A percentile compares a stretch with the other conserved stretches of the same genome.
phyloP scores from a whole-genome alignment of 202 grass and related monocot genomes.

The Tripidium arundinaceum region DNA sequence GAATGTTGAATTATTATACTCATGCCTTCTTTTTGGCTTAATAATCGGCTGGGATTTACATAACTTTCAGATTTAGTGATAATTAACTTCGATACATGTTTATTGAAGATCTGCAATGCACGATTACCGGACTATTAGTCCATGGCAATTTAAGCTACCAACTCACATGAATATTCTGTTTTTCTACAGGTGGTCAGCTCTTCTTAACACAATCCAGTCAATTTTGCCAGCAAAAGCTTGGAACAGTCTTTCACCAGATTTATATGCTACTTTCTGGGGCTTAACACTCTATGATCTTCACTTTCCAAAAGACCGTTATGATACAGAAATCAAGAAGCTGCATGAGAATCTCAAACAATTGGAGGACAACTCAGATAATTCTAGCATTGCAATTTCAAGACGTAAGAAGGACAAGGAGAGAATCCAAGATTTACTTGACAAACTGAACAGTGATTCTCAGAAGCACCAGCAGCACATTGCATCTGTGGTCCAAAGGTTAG shows the following conservation, averaged over 20 bases:
- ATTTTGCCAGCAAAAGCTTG: slow-evolving; percentile 84
- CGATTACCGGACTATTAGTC: too few species aligned
- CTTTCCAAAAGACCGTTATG: slow-evolving; percentile 87
- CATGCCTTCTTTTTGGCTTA: too few species aligned
- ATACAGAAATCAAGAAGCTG: slow-evolving; percentile 85
- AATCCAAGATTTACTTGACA: slow-evolving; percentile 94
- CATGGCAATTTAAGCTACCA: too few species aligned
- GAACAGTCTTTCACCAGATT: slow-evolving; percentile 85
- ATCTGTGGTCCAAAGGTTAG: slow-evolving; percentile 76
- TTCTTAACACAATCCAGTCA: slow-evolving; percentile 63
- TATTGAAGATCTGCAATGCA: too few species aligned
- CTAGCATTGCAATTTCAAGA: slow-evolving; percentile 85
- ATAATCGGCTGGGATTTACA: too few species aligned
- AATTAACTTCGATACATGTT: too few species aligned
- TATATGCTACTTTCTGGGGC: slow-evolving; percentile 95
- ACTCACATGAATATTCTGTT: slow-evolving; percentile 25
- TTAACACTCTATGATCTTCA: slow-evolving; percentile 93
- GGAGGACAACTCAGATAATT: slow-evolving; percentile 93
- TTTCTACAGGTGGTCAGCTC: slow-evolving; percentile 71
- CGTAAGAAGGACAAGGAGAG: slow-evolving; percentile 98
- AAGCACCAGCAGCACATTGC: slow-evolving; percentile 79
- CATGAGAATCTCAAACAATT: slow-evolving; percentile 87
- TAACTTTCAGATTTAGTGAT: too few species aligned
- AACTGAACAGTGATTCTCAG: slow-evolving; percentile 67
- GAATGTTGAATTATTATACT: too few species aligned